Percentiles rank a stretch among this genome's conserved stretches.
Conservation (phyloP, 352 stramenopile species). For the Phytophthora idaei region DNA sequence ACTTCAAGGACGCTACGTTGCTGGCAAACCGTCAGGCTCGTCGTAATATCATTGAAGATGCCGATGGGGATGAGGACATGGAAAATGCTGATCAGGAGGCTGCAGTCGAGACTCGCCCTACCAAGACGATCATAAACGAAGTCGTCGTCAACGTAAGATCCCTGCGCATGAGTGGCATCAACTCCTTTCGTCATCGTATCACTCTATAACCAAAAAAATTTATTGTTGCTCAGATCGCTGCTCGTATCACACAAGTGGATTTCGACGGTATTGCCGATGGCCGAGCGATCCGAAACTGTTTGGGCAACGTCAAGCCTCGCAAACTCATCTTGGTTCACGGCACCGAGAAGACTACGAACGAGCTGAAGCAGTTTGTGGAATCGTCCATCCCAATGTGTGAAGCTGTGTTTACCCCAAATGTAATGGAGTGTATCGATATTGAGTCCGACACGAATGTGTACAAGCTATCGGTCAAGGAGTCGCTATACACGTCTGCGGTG, state of each 20-base stretch:
- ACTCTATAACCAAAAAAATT: constrained; percentile 10
- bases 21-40: constrained; percentile 64
- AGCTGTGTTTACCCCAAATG: constrained; percentile 84
- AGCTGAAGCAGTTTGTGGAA: constrained; percentile 88
- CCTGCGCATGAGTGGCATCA: neutral
- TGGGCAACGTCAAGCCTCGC: constrained; percentile 89
- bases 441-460: constrained; percentile 91
- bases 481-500: constrained; percentile 80
- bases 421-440: constrained; percentile 91
- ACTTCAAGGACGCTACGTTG: constrained; percentile 81
- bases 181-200: neutral
- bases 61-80: constrained; percentile 74
- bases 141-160: constrained; percentile 61
- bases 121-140: constrained; percentile 80
- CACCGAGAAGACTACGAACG: constrained; percentile 77
- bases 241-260: constrained; percentile 81
- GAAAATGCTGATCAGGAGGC: constrained; percentile 65
- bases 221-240: constrained; percentile 56
- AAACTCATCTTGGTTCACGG: constrained; percentile 90
- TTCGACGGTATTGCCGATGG: constrained; percentile 87
- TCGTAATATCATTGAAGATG: constrained; percentile 66
- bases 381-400: constrained; percentile 84
- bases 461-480: constrained; percentile 89
- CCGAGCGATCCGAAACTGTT: constrained; percentile 86
- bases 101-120: constrained; percentile 68